Conservation (phyloP, 1,284 basidiomycete genomes). For the Microbotryum silenes-acaulis region DNA sequence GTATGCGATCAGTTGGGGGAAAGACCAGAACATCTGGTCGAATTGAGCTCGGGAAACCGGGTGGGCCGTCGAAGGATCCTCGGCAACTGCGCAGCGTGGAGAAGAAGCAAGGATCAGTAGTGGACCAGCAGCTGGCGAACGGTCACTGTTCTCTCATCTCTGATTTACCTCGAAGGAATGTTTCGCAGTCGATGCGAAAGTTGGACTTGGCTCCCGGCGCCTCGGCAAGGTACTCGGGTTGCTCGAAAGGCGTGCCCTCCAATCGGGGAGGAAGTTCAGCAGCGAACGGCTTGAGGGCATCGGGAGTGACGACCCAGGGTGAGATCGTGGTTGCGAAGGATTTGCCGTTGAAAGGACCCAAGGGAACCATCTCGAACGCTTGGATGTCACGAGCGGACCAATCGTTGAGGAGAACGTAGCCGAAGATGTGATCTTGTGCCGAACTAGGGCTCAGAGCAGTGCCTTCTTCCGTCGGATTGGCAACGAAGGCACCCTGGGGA, state of each 20-base stretch:
- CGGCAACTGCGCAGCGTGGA: background rate
- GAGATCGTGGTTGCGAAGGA: slow-evolving; percentile 36
- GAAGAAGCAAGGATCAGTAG: background rate
- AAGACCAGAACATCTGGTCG: slow-evolving; percentile 9
- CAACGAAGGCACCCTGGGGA: slow-evolving; percentile 24
- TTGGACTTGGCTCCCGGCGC: background rate
- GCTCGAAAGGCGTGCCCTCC: background rate
- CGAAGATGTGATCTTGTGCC: slow-evolving; percentile 30
- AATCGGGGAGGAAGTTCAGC: slow-evolving; percentile 14
- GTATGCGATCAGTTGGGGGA: slow-evolving; percentile 33
- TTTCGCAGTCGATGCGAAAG: slow-evolving; percentile 3
- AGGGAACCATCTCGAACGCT: slow-evolving; percentile 27
- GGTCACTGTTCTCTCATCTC: too few relatives aligned
- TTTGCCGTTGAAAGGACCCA: slow-evolving; percentile 33
- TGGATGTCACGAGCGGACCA: slow-evolving; percentile 33
- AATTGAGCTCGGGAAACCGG: slow-evolving; percentile 4
- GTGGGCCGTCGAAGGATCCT: slow-evolving; percentile 1
- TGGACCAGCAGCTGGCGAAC: background rate
- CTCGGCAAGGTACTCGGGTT: slow-evolving; percentile 5
- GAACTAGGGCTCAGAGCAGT: slow-evolving; percentile 20
- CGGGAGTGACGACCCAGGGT: slow-evolving; percentile 33
- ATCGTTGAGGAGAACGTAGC: slow-evolving; percentile 34
- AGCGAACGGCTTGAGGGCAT: slow-evolving; percentile 31
- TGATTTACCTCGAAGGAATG: background rate
- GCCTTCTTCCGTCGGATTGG: slow-evolving; percentile 21